Evolutionary conservation across 805 yeast genomes (phyloP).

Genomic region (Millerozyma miso): DNA sequence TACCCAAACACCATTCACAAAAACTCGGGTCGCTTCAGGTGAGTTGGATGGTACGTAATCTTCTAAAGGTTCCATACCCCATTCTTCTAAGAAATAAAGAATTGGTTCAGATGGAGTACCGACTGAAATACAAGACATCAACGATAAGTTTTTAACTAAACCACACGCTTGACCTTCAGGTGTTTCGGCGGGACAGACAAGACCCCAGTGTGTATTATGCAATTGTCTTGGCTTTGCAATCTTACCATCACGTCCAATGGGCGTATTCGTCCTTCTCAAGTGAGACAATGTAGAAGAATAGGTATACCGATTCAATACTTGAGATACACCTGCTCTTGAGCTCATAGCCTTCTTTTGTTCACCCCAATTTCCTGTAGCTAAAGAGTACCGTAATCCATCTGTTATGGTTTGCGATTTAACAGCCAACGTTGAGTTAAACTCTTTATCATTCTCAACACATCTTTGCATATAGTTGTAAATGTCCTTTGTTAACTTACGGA

Average conservation of each 20-base stretch:
- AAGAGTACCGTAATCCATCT: constrained; percentile 92
- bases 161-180: constrained; percentile 99
- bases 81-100: constrained; percentile 87
- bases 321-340: constrained; percentile 98
- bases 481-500: constrained; percentile 92
- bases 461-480: constrained; percentile 98
- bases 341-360: constrained; percentile 99
- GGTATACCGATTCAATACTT: constrained; percentile 95
- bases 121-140: constrained; percentile 97
- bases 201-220: constrained; percentile 99
- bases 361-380: constrained; percentile 99
- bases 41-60: constrained; percentile 91
- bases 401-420: constrained; percentile 96
- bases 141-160: constrained; percentile 88
- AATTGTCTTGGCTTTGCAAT: constrained; percentile 98
- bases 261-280: constrained; percentile 97
- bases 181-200: constrained; percentile 99
- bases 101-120: constrained; percentile 98
- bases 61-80: constrained; percentile 99
- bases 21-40: constrained; percentile 88
- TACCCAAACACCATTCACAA: constrained; percentile 98
- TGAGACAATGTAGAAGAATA: constrained; percentile 98
- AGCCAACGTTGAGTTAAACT: constrained; percentile 92
- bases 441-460: constrained; percentile 97
- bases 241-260: constrained; percentile 99